phyloP scores from a whole-genome alignment of 345 rosid genomes.

The Linum trigynum region DNA sequence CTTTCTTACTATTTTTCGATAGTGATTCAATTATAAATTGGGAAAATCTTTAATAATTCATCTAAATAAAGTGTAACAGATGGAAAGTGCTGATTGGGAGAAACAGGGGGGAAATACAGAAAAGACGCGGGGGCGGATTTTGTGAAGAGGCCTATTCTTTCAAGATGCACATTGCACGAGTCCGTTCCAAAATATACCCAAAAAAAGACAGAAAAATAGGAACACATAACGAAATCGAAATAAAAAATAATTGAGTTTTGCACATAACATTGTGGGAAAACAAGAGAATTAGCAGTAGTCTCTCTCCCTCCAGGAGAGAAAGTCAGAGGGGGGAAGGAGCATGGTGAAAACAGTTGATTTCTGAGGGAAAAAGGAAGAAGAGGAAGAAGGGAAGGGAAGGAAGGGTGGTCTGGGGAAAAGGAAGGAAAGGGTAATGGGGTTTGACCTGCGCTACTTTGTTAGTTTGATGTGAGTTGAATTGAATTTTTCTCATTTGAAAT shows the following conservation, averaged over 20 bases:
- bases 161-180: neutral
- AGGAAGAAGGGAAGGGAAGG: neutral
- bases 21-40: too few species aligned
- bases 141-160: neutral
- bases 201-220: too few species aligned
- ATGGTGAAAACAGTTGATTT: neutral
- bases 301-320: neutral
- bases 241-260: neutral
- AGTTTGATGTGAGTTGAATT: neutral
- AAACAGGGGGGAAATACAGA: too few species aligned
- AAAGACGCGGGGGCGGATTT: too few species aligned
- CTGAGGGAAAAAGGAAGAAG: neutral
- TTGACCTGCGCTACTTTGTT: conserved; percentile 18
- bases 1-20: too few species aligned
- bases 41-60: too few species aligned
- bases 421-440: conserved; percentile 2
- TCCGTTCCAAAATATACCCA: neutral
- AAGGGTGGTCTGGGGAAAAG: conserved; percentile 17
- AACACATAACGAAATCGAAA: too few species aligned
- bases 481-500: neutral
- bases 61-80: too few species aligned
- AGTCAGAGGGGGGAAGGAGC: too few species aligned
- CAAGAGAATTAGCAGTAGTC: neutral
- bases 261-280: neutral
- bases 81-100: too few species aligned